phyloP scores from a whole-genome alignment of 2,329 filamentous ascomycete species.

The Fusarium haematococcum region DNA sequence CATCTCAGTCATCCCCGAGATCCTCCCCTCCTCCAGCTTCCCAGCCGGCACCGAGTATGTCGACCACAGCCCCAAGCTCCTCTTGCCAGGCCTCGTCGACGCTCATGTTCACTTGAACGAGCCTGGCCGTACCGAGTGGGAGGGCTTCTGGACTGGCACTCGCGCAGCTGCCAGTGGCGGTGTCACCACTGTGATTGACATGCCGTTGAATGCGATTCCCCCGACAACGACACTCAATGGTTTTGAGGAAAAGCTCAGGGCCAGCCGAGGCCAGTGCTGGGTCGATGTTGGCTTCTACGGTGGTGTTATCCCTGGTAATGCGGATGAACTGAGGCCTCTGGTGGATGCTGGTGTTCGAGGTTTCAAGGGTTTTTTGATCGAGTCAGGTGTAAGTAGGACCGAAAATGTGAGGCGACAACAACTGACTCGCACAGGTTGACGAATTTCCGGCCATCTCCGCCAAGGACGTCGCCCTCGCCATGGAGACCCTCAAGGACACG shows the following conservation, averaged over 20 bases:
- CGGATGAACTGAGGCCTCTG: slow-evolving; percentile 79
- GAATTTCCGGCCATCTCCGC: slow-evolving; percentile 95
- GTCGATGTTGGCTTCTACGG: slow-evolving; percentile 99
- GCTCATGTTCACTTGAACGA: slow-evolving; percentile 98
- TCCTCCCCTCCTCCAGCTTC: slow-evolving; percentile 83
- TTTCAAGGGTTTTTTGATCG: slow-evolving; percentile 98
- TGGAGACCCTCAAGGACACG: slow-evolving; percentile 81
- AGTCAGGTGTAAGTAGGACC: slow-evolving; percentile 82
- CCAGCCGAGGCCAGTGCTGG: slow-evolving; percentile 91
- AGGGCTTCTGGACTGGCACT: slow-evolving; percentile 96
- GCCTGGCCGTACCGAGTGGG: slow-evolving; percentile 97
- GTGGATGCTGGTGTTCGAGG: slow-evolving; percentile 89
- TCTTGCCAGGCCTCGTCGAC: slow-evolving; percentile 93
- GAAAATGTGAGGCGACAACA: not conserved
- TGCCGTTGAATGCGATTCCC: slow-evolving; percentile 97
- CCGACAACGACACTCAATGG: slow-evolving; percentile 90
- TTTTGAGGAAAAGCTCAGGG: slow-evolving; percentile 85
- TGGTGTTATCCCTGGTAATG: slow-evolving; percentile 92
- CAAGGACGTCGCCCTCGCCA: slow-evolving; percentile 81
- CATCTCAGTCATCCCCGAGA: slow-evolving; percentile 75
- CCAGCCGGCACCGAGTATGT: slow-evolving; percentile 78
- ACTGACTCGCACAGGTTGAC: slow-evolving; percentile 72
- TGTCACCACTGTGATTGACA: slow-evolving; percentile 96
- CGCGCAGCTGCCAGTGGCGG: slow-evolving; percentile 94
- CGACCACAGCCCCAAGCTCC: slow-evolving; percentile 85